A percentile compares a stretch with the other conserved stretches of the same genome.
Evolutionary conservation across 345 rosid species (phyloP).

Genomic region (Trapa bicornis): DNA sequence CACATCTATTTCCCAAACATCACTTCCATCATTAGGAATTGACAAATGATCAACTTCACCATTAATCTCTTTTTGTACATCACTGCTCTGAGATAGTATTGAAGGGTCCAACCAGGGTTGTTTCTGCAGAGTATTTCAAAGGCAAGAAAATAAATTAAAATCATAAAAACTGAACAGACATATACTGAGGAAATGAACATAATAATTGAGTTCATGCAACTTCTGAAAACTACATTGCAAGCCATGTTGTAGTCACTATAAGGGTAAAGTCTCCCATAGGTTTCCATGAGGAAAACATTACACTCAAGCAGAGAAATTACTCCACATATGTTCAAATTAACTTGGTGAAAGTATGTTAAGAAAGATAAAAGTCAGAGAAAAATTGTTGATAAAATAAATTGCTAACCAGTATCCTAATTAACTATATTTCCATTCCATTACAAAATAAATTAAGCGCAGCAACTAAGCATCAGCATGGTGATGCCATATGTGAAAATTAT

Average conservation of each 20-base stretch:
- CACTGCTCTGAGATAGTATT: slow-evolving; percentile 16
- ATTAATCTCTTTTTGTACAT: slow-evolving; percentile 21
- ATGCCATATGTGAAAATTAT: not conserved
- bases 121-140: slow-evolving; percentile 20
- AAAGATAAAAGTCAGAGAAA: not conserved
- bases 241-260: not conserved
- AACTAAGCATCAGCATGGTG: not conserved
- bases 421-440: not conserved
- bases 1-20: slow-evolving; percentile 55
- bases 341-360: not conserved
- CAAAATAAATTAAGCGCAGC: not conserved
- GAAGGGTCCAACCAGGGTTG: slow-evolving; percentile 15
- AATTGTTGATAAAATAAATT: not conserved
- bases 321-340: not conserved
- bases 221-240: not conserved
- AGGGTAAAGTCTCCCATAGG: not conserved
- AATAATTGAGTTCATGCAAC: not conserved
- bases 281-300: not conserved
- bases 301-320: not conserved
- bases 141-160: slow-evolving; percentile 9
- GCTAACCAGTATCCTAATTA: not conserved
- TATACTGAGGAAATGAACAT: not conserved
- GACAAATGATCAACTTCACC: slow-evolving; percentile 11
- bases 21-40: slow-evolving; percentile 27
- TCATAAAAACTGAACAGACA: slow-evolving; percentile 8